A percentile compares a stretch with the other conserved stretches of the same genome.
phyloP scores from a whole-genome alignment of 805 yeast species.

The Suhomyces kilbournensis region DNA sequence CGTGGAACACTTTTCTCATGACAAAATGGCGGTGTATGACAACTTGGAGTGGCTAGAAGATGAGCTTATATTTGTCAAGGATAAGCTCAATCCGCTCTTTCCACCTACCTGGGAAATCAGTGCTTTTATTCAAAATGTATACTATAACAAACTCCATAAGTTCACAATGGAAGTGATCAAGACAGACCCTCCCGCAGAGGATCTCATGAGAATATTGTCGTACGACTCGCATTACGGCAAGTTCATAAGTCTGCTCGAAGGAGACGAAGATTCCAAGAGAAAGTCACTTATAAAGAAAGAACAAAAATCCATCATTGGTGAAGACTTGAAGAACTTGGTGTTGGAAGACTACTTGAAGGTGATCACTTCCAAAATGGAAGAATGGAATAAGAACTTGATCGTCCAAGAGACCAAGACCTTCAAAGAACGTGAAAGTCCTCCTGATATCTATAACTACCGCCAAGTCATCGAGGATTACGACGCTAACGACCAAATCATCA shows the following conservation, averaged over 20 bases:
- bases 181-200: slow-evolving; percentile 75
- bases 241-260: slow-evolving; percentile 25
- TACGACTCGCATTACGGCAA: slow-evolving; percentile 66
- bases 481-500: slow-evolving; percentile 29
- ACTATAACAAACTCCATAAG: slow-evolving; percentile 62
- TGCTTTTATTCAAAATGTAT: slow-evolving; percentile 56
- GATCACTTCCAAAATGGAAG: slow-evolving; percentile 69
- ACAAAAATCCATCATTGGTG: slow-evolving; percentile 59
- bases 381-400: slow-evolving; percentile 76
- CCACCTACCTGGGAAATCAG: slow-evolving; percentile 77
- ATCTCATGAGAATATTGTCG: slow-evolving; percentile 68
- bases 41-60: slow-evolving; percentile 81
- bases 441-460: slow-evolving; percentile 63
- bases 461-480: slow-evolving; percentile 41
- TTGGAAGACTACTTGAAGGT: slow-evolving; percentile 76
- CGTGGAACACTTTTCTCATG: slow-evolving; percentile 48
- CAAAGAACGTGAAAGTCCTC: slow-evolving; percentile 63
- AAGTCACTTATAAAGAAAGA: slow-evolving; percentile 35
- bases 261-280: slow-evolving; percentile 9
- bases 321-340: slow-evolving; percentile 66
- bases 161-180: slow-evolving; percentile 63
- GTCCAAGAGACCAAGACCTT: slow-evolving; percentile 67
- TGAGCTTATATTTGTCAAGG: slow-evolving; percentile 66
- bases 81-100: slow-evolving; percentile 54
- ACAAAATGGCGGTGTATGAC: slow-evolving; percentile 58